phyloP scores from a whole-genome alignment of 225 moss, liverwort and hornwort genomes.

The Bryoerythrophyllum caledonicum region DNA sequence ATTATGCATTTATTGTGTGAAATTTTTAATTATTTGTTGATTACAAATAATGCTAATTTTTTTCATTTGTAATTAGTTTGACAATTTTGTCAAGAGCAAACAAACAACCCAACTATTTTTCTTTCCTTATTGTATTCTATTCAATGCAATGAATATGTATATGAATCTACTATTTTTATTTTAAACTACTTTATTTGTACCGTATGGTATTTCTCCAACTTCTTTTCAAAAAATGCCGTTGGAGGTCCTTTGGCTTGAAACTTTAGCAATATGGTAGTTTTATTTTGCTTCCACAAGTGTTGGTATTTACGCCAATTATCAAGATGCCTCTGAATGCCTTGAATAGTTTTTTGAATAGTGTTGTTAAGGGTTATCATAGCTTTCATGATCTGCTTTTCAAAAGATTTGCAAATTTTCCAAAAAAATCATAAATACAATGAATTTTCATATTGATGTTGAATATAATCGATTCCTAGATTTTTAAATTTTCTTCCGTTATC shows the following conservation, averaged over 20 bases:
- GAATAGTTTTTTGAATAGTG: conserved; percentile 67
- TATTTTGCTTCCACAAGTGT: conserved; percentile 88
- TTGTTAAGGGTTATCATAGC: conserved; percentile 71
- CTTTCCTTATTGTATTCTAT: too few relatives aligned
- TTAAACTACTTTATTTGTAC: conserved; percentile 8
- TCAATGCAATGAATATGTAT: too few relatives aligned
- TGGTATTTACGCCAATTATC: conserved; percentile 95
- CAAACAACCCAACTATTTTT: too few relatives aligned
- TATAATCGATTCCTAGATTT: background rate
- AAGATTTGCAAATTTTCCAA: background rate
- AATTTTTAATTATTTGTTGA: too few relatives aligned
- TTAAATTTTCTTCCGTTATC: too few relatives aligned
- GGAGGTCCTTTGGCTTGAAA: conserved; percentile 55
- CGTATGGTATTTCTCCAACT: conserved; percentile 80
- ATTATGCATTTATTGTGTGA: too few relatives aligned
- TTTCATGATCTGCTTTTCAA: conserved; percentile 65
- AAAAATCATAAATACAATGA: too few relatives aligned
- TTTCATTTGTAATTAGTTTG: too few relatives aligned
- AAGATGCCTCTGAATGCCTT: conserved; percentile 77
- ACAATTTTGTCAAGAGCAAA: too few relatives aligned
- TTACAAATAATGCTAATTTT: too few relatives aligned
- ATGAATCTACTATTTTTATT: too few relatives aligned
- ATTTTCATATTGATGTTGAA: background rate
- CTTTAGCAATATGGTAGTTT: conserved; percentile 51
- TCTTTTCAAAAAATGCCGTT: conserved; percentile 66